Evolutionary conservation across 352 stramenopile genomes (phyloP).

Genomic region (Phytophthora macrochlamydospora): DNA sequence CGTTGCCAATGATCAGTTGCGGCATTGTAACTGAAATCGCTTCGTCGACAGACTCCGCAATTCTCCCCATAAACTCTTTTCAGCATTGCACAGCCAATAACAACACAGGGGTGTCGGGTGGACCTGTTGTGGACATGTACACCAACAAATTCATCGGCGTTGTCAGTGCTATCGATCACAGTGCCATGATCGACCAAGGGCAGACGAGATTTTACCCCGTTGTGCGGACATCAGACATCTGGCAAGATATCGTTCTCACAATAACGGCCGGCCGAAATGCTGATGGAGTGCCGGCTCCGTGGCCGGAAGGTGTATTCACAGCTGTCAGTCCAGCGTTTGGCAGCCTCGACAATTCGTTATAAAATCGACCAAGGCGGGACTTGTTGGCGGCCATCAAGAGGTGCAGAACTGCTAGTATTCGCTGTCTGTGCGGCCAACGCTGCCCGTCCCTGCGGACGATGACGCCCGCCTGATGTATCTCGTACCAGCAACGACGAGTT

Average conservation of each 20-base stretch:
- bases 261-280: no score
- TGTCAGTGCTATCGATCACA: not conserved
- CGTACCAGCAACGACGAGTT: no score
- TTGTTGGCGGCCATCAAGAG: no score
- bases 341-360: no score
- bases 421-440: no score
- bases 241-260: not conserved
- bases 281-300: no score
- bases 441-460: no score
- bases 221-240: not conserved
- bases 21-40: not conserved
- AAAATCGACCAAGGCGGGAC: no score
- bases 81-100: not conserved
- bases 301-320: no score
- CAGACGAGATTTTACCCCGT: not conserved
- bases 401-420: no score
- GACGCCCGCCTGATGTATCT: no score
- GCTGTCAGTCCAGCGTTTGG: no score
- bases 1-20: not conserved
- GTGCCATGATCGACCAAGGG: not conserved
- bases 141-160: not conserved
- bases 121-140: not conserved
- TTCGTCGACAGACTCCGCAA: not conserved
- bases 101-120: not conserved
- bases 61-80: not conserved